Evolutionary conservation across 768 basidiomycete species (phyloP).

Genomic region (Tylopilus felleus): DNA sequence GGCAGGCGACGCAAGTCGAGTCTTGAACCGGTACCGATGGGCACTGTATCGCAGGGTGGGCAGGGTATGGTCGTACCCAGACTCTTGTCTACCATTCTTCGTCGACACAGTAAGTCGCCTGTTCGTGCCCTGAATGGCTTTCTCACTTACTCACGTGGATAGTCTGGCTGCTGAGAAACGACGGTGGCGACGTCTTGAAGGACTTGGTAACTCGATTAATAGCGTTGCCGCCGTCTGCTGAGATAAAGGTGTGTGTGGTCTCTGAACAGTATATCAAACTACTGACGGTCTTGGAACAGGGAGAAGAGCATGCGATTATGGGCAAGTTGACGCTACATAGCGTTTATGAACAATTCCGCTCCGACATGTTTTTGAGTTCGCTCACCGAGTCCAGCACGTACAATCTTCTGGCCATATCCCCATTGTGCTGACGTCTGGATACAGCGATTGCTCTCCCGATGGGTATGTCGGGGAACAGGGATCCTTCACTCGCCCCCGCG

Average conservation of each 20-base stretch:
- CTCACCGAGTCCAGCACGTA: constrained; percentile 84
- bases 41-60: constrained; percentile 21
- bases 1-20: constrained; percentile 45
- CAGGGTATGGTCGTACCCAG: constrained; percentile 57
- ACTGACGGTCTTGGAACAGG: constrained; percentile 38
- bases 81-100: constrained; percentile 57
- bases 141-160: not conserved
- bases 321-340: constrained; percentile 77
- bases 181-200: constrained; percentile 49
- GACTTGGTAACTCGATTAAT: constrained; percentile 55
- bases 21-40: constrained; percentile 29
- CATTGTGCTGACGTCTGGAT: constrained; percentile 7
- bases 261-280: not conserved
- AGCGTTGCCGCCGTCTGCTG: constrained; percentile 51
- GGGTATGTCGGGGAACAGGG: constrained; percentile 57
- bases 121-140: constrained; percentile 2
- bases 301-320: constrained; percentile 70
- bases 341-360: constrained; percentile 72
- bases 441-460: constrained; percentile 82
- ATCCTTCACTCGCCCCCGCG: constrained; percentile 38
- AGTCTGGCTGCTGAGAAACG: constrained; percentile 70
- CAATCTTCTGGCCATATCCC: not conserved
- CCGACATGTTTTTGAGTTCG: constrained; percentile 88
- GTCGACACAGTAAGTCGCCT: constrained; percentile 59
- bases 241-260: constrained; percentile 49